phyloP scores from a whole-genome alignment of 169 alveolate species.

The Plasmodium gallinaceum region DNA sequence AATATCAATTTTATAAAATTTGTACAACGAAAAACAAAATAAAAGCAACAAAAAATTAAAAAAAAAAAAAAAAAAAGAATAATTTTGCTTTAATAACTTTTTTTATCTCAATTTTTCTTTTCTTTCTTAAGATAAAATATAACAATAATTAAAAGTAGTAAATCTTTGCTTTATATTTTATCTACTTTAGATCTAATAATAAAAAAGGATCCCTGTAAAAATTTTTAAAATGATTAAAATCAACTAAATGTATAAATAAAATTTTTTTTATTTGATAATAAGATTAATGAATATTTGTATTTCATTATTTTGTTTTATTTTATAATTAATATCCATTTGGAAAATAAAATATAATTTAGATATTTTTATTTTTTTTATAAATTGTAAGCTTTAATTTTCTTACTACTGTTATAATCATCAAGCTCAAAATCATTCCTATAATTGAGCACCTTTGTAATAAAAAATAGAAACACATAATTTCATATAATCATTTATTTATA shows the following conservation, averaged over 20 bases:
- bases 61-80: constrained; percentile 20
- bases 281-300: no score
- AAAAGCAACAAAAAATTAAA: neutral
- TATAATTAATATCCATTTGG: neutral
- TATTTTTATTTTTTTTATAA: constrained; percentile 4
- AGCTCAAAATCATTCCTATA: constrained; percentile 67
- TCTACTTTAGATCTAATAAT: constrained; percentile 25
- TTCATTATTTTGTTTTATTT: neutral
- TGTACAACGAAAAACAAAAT: constrained; percentile 16
- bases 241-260: neutral
- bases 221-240: constrained; percentile 6
- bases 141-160: neutral
- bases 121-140: constrained; percentile 5
- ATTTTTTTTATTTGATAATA: no score
- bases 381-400: neutral
- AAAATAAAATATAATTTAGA: neutral
- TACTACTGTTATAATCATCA: constrained; percentile 74
- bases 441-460: constrained; percentile 57
- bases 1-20: neutral
- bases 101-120: neutral
- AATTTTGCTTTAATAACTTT: constrained; percentile 3
- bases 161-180: constrained; percentile 5
- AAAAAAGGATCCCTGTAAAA: constrained; percentile 63
- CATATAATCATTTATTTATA: constrained; percentile 1
- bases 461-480: neutral